Percentiles rank a stretch among this genome's conserved stretches.
Evolutionary conservation across 495 filamentous ascomycete genomes (phyloP).

Genomic region (Halenospora varia): DNA sequence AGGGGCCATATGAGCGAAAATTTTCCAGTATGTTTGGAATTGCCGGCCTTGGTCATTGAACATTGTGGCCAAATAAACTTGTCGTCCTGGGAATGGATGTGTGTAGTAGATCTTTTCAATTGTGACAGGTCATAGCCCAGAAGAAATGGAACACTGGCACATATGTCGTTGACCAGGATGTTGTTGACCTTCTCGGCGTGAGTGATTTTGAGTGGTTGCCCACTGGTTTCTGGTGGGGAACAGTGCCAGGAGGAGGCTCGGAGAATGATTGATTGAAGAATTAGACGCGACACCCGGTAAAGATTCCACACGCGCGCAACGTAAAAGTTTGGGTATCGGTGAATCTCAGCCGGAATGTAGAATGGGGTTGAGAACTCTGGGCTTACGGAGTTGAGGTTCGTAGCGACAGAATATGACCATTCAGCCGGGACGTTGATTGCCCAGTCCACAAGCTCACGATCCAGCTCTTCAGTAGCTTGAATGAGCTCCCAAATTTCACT

Average conservation of each 20-base stretch:
- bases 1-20: constrained; percentile 16
- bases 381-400: not conserved
- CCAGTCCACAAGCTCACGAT: constrained; percentile 6
- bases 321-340: constrained; percentile 7
- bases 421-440: not conserved
- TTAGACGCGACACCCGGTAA: constrained; percentile 12
- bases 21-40: not conserved
- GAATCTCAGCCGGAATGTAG: constrained; percentile 2
- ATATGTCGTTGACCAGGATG: constrained; percentile 7
- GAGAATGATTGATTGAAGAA: constrained; percentile 12
- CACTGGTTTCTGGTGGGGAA: not conserved
- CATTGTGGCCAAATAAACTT: not conserved
- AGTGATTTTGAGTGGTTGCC: not conserved
- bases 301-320: constrained; percentile 11
- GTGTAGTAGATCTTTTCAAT: not conserved
- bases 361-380: not conserved
- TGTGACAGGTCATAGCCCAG: constrained; percentile 4
- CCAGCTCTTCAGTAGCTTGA: not conserved
- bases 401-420: constrained; percentile 3
- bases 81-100: not conserved
- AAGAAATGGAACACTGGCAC: constrained; percentile 11
- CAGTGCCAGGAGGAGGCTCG: not conserved
- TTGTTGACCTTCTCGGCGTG: constrained; percentile 1
- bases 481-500: constrained; percentile 1
- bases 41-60: not conserved